Percentiles rank a stretch among this genome's conserved stretches.
Evolutionary conservation across 345 rosid genomes (phyloP).

Genomic region (Eucalyptus polyanthemos): DNA sequence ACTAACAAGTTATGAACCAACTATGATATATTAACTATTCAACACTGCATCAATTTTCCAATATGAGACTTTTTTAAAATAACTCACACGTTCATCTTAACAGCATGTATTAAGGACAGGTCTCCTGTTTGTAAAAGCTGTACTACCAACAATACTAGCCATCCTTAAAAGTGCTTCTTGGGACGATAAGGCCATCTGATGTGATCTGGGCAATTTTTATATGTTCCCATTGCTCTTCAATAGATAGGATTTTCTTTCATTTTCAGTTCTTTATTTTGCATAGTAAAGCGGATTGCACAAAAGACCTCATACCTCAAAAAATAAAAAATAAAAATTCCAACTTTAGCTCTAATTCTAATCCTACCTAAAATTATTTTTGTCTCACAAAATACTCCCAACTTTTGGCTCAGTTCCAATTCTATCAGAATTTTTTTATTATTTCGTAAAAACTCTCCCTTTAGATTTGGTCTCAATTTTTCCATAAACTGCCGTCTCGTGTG

Average conservation of each 20-base stretch:
- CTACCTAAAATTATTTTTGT: no score
- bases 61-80: no score
- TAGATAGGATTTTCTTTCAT: background rate
- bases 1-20: no score
- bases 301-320: background rate
- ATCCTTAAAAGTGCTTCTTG: fast-evolving
- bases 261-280: background rate
- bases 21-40: no score
- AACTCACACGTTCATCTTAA: no score
- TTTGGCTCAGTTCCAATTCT: no score
- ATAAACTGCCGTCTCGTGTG: background rate
- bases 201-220: background rate
- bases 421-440: no score
- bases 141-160: background rate
- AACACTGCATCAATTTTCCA: fast-evolving
- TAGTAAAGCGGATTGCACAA: background rate
- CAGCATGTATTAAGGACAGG: fast-evolving
- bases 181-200: background rate
- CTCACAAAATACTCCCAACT: no score
- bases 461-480: no score
- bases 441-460: no score
- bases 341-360: no score
- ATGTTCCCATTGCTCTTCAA: background rate
- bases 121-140: fast-evolving
- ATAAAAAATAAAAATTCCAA: no score